These are phyloP conservation scores for Beauveria sp. DNA, from an alignment of 2,329 filamentous ascomycete genomes.

Conservation along the genomic window DNA sequence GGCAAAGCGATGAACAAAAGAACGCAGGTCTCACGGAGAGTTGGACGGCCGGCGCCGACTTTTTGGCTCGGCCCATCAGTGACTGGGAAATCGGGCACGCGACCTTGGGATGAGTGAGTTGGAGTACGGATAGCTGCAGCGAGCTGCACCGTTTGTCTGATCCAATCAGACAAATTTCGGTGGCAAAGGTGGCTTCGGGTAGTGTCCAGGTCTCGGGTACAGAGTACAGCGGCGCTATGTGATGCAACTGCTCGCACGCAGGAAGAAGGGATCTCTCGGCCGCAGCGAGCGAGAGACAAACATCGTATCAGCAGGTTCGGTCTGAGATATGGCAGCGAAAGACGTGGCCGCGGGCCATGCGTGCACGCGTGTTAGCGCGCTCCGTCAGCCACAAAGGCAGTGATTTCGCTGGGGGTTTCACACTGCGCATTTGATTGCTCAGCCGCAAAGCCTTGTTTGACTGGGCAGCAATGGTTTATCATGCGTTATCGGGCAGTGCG, in stretches of 20 bases:
- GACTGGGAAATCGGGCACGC: no score
- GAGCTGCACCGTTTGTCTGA: background rate
- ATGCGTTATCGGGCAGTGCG: background rate
- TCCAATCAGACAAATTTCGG: background rate
- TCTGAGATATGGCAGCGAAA: no score
- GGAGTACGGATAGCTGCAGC: background rate
- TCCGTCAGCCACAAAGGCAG: background rate
- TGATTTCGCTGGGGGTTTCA: background rate
- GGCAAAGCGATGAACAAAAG: background rate
- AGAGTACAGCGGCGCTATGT: no score
- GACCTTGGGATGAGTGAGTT: no score
- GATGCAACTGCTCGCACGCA: no score
- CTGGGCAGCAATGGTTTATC: background rate
- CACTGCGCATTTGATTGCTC: background rate
- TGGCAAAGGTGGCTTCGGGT: background rate
- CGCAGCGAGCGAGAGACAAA: background rate
- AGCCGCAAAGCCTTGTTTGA: background rate
- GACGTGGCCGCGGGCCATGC: background rate
- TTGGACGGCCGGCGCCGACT: background rate
- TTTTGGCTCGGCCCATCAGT: background rate
- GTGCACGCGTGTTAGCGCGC: conserved; percentile 1
- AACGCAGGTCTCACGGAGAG: no score
- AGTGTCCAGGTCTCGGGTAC: no score
- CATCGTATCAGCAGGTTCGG: no score
- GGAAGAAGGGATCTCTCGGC: background rate